Evolutionary conservation across 1,284 basidiomycete genomes (phyloP), one percentile per base, ranked within the genome.

Genomic region (Athelia sp.): DNA sequence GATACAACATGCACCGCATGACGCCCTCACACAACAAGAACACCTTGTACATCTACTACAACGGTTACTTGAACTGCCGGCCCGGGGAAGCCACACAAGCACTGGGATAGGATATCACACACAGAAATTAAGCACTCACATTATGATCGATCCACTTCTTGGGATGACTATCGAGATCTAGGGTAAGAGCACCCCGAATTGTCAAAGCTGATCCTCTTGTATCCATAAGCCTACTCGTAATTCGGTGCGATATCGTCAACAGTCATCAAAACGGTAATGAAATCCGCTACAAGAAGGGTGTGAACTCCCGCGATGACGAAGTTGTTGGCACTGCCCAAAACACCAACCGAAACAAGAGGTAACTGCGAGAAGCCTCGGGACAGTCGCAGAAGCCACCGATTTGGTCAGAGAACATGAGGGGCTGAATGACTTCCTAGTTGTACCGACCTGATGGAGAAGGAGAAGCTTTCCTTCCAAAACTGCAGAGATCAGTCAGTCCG

Each of bases 391-490:
- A 93, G 23, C 96, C 96, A 53, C 82, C 82, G 63, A 98, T 87
- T 71, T 87, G 87, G 74, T 90, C 89, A 60, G 85, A 82, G 50
- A 90, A 94, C 93, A 93, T 97, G 81, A 93, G 97, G 50, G 80
- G 79, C 69, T 85, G 82, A 35, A 93, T 95, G 57, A 99, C 84
- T 74, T 98, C 96, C 24, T 87, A 78, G 74, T 91, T 92, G 84
- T 98, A 98, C 79, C n/a, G n/a, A n/a, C n/a, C 96, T 94, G 88
- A 93, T 98, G 78, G 90, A 96, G 67, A 89, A 68, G 55, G 93
- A 96, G 85, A 87, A 98, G 45, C 95, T 95, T 57, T 89, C 83
- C 54, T 80, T 70, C 98, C 95, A 69, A 84, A 94, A 79, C 93
- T 93, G 62, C 55, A 51, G 43, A 62, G 58, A 50, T 54, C 57